These are phyloP conservation scores for Sarocladium oryzae DNA, from an alignment of 2,329 filamentous ascomycete species.

Conservation along the genomic window DNA sequence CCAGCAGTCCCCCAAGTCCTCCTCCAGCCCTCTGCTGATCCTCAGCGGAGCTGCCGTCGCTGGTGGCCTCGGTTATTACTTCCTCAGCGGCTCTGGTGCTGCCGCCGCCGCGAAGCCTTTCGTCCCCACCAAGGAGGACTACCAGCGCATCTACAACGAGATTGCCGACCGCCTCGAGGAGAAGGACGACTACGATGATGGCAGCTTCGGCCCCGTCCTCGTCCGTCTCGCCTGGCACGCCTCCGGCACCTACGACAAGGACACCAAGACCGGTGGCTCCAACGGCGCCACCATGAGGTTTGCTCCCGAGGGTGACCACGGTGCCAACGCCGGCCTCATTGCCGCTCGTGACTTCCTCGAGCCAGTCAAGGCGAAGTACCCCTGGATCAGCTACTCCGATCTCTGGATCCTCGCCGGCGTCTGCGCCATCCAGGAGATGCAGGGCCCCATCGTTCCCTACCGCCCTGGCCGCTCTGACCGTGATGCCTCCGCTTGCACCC, in stretches of 20 bases:
- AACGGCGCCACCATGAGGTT: slow-evolving; percentile 98
- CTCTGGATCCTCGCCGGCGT: slow-evolving; percentile 91
- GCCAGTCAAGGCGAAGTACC: slow-evolving; percentile 72
- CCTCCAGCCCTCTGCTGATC: slow-evolving; percentile 45
- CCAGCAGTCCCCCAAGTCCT: slow-evolving; percentile 43
- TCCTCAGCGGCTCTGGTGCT: slow-evolving; percentile 51
- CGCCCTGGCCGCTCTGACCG: slow-evolving; percentile 77
- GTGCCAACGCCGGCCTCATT: slow-evolving; percentile 87
- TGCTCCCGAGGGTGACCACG: slow-evolving; percentile 79
- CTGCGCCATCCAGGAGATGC: slow-evolving; percentile 88
- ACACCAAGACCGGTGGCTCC: slow-evolving; percentile 82
- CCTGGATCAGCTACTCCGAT: slow-evolving; percentile 95
- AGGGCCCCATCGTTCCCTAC: slow-evolving; percentile 82
- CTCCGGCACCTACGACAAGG: slow-evolving; percentile 85
- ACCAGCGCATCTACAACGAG: slow-evolving; percentile 90
- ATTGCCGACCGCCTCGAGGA: slow-evolving; percentile 76
- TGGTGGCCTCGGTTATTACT: slow-evolving; percentile 60
- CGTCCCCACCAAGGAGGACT: slow-evolving; percentile 75
- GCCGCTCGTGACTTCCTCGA: slow-evolving; percentile 87
- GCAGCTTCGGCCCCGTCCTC: slow-evolving; percentile 88
- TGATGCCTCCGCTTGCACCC: slow-evolving; percentile 79
- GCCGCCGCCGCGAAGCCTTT: slow-evolving; percentile 51
- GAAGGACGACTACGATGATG: slow-evolving; percentile 93
- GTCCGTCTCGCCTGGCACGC: slow-evolving; percentile 91
- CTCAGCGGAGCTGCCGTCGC: slow-evolving; percentile 52